Base-by-base conservation (phyloP, 1,284 basidiomycete genomes). In the Puccinia hordei region DNA sequence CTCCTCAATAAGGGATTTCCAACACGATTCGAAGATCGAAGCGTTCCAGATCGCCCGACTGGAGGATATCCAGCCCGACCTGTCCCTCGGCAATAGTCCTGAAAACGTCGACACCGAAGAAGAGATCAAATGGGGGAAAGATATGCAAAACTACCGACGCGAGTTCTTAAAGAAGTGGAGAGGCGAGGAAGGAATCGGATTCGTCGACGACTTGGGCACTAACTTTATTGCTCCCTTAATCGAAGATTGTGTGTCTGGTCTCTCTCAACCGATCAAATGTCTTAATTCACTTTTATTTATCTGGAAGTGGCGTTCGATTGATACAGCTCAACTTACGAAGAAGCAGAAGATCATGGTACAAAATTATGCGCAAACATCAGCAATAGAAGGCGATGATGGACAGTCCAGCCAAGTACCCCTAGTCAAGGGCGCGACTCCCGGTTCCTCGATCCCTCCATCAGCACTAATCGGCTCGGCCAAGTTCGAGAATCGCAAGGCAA, bases 91-190 rank as follows among this genome's bases (percentile, higher is more conserved):
- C 19, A 59, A 66, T 53, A 74, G 35, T 15, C 35, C 41, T 15
- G 71, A 81, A 59, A 81, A 81, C 59, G 51, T 81, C 1, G 79
- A 81, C 46, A 65, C 71, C 22, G 79, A 81, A 49, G 79, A 81
- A 55, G 79, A 81, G 57, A 49, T 81, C 27, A 30, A 74, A 27
- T 81, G 79, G 79, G 79, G 79, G 5, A 81, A 81, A 59, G 79
- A 81, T 38, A 81, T 81, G 79, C 79, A 81, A 55, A 30, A 33
- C 15, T 81, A 74, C 69, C 44, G 79, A 57, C 38, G 65, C 22
- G 79, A 81, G 27, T 81, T 81, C 33, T 61, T 81, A 15, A 81
- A 81, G 46, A 81, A 74, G 53, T 81, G 79, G 79, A 65, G 79
- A 51, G 79, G 79, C 51, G 79, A 81, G 46, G 79, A 81, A 68